Evolutionary conservation across 208 protist species (phyloP).

Genomic region (Zelonia costaricensis): DNA sequence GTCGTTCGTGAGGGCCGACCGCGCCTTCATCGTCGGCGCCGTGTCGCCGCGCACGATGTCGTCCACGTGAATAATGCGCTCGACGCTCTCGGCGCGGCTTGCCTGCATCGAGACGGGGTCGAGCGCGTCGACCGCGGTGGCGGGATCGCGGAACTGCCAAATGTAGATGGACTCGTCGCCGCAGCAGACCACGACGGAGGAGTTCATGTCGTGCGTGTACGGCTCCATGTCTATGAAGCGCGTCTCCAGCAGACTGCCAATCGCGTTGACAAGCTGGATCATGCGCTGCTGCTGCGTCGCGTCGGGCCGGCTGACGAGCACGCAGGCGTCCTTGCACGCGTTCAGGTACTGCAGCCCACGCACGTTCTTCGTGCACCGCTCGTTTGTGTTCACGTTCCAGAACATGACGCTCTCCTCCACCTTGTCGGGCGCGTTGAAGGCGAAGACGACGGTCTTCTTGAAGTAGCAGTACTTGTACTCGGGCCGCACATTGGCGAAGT

Average conservation of each 20-base stretch:
- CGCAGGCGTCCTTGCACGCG: constrained; percentile 83
- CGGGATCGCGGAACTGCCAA: constrained; percentile 95
- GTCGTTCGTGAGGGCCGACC: constrained; percentile 88
- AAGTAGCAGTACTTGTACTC: constrained; percentile 96
- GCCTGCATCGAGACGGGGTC: constrained; percentile 87
- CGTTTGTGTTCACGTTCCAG: constrained; percentile 94
- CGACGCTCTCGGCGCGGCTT: constrained; percentile 57
- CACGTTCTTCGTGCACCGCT: constrained; percentile 91
- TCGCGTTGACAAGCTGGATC: constrained; percentile 94
- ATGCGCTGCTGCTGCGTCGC: constrained; percentile 61
- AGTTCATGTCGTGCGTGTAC: constrained; percentile 88
- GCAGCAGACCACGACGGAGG: constrained; percentile 89
- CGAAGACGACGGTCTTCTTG: constrained; percentile 91
- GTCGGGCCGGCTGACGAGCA: constrained; percentile 81
- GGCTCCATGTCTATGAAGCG: constrained; percentile 93
- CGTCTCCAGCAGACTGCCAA: constrained; percentile 94
- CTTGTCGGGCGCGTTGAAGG: constrained; percentile 91
- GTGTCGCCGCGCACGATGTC: constrained; percentile 83
- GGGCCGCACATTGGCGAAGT: constrained; percentile 97
- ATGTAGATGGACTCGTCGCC: constrained; percentile 93
- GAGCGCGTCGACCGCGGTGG: constrained; percentile 67
- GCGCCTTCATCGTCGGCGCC: constrained; percentile 40
- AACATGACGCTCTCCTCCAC: constrained; percentile 95
- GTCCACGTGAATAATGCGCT: constrained; percentile 93
- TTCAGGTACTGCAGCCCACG: constrained; percentile 81